Evolutionary conservation across 1,139 yeast species (phyloP).

Genomic region (Zygotorulaspora mrakii): DNA sequence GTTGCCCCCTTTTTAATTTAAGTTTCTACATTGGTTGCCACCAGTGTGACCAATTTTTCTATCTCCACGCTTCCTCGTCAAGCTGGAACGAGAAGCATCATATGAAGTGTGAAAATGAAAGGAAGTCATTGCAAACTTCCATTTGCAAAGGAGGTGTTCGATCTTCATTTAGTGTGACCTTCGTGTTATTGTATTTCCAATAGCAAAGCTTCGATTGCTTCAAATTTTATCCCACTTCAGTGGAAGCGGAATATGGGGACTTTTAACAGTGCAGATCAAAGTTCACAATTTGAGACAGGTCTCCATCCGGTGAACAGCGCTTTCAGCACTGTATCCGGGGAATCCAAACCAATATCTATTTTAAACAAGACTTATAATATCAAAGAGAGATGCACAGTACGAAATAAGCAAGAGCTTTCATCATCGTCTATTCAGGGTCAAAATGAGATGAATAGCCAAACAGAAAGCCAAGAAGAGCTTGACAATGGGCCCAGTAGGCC

Average conservation of each 20-base stretch:
- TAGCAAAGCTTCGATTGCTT: no score
- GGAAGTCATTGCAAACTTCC: not conserved
- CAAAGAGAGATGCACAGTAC: constrained; percentile 6
- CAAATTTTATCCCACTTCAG: not conserved
- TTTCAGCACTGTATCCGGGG: constrained; percentile 1
- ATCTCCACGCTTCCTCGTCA: not conserved
- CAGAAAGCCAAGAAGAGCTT: not conserved
- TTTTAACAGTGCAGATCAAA: not conserved
- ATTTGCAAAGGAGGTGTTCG: not conserved
- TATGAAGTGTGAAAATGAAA: not conserved
- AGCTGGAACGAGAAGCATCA: not conserved
- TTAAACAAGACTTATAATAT: constrained; percentile 17
- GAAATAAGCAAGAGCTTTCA: constrained; percentile 9
- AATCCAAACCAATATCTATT: constrained; percentile 19
- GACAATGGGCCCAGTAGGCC: constrained; percentile 8
- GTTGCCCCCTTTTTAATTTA: no score
- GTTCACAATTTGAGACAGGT: constrained; percentile 3
- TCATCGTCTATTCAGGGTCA: not conserved
- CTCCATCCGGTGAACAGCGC: not conserved
- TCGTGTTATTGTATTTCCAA: no score
- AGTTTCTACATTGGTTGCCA: no score
- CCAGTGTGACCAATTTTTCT: not conserved
- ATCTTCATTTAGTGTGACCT: not conserved
- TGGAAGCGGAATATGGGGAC: not conserved
- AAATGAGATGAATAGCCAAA: not conserved